Percentiles rank a stretch among this genome's conserved stretches.
These are phyloP conservation scores for Xylariaceae sp. DNA, from an alignment of 2,329 filamentous ascomycete species.

Conservation along the genomic window DNA sequence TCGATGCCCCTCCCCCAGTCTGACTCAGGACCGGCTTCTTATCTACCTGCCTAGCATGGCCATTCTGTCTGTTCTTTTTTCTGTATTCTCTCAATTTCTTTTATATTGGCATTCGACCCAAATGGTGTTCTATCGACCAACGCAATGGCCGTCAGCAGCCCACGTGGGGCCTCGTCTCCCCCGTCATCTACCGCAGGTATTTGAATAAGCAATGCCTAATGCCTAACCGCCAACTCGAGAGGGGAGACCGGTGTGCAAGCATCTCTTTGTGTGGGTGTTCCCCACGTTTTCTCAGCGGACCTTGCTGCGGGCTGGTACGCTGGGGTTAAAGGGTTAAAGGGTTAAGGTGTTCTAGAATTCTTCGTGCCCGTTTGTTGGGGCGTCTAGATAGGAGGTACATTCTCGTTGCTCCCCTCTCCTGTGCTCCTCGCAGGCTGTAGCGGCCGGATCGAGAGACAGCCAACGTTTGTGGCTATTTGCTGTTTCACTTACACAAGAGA, in stretches of 20 bases:
- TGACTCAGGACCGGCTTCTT: constrained; percentile 2
- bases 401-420: constrained; percentile 12
- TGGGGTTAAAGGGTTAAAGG: constrained; percentile 25
- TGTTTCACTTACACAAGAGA: constrained; percentile 18
- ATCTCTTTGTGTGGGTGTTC: constrained; percentile 17
- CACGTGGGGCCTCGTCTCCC: constrained; percentile 16
- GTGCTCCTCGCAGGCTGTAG: constrained; percentile 10
- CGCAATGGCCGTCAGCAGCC: constrained; percentile 16
- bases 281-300: constrained; percentile 29
- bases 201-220: neutral
- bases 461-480: constrained; percentile 17
- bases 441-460: constrained; percentile 17
- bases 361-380: constrained; percentile 15
- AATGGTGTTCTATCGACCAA: neutral
- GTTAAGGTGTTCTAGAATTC: constrained; percentile 28
- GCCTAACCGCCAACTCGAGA: constrained; percentile 7
- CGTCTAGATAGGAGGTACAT: neutral
- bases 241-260: constrained; percentile 21
- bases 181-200: constrained; percentile 3
- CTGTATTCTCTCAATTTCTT: neutral
- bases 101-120: neutral
- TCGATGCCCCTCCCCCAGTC: neutral
- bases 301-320: constrained; percentile 10
- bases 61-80: neutral
- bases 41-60: constrained; percentile 19